Conservation (phyloP, 208 protist species). For the Leishmania major region DNA sequence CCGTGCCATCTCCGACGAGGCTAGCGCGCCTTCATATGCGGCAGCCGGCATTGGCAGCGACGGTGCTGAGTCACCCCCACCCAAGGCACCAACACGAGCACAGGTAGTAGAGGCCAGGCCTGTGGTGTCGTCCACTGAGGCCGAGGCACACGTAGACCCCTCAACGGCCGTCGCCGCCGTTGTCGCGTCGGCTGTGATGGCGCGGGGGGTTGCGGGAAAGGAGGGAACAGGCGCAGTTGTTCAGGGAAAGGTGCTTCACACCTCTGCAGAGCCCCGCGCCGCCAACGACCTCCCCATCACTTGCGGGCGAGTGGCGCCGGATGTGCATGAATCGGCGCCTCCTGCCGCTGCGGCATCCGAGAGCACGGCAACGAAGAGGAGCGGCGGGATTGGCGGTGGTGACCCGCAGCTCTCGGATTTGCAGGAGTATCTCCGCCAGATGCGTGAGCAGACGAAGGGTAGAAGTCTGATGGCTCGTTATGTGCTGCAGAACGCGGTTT, state of each 20-base stretch:
- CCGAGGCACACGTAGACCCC: constrained; percentile 17
- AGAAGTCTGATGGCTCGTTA: constrained; percentile 60
- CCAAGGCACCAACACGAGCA: constrained; percentile 20
- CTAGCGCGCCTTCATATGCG: neutral
- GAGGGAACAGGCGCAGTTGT: neutral
- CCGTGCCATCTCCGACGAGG: neutral
- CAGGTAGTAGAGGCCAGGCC: constrained; percentile 19
- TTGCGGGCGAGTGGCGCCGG: neutral
- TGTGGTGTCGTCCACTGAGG: neutral
- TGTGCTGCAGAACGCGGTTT: constrained; percentile 47
- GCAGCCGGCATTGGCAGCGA: neutral
- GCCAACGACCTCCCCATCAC: constrained; percentile 35
- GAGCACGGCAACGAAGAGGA: neutral
- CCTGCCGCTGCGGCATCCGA: neutral
- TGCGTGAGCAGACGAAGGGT: constrained; percentile 38
- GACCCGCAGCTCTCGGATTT: constrained; percentile 47
- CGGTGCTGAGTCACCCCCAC: constrained; percentile 25
- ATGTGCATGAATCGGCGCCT: neutral
- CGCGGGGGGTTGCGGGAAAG: neutral
- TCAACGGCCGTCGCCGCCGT: neutral
- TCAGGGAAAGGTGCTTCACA: constrained; percentile 21
- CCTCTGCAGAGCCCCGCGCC: constrained; percentile 27
- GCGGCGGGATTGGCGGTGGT: neutral
- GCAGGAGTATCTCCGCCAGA: constrained; percentile 48
- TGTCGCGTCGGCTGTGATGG: constrained; percentile 2